Base-by-base conservation (phyloP, 169 alveolate genomes). In the Fabrea salina region DNA sequence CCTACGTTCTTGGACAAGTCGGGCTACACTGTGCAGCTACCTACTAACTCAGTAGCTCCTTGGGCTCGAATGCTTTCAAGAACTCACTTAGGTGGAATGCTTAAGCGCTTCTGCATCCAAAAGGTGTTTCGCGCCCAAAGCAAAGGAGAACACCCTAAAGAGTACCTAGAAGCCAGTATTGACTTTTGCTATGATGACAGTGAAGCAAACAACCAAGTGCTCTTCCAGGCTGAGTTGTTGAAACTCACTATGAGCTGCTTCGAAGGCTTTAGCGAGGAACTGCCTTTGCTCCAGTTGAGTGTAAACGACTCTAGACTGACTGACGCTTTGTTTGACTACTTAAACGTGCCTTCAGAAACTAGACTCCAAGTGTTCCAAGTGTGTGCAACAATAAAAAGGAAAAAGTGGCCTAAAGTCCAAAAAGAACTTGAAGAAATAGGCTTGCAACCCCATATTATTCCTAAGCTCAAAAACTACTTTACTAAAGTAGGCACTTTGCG, bases 11-110 rank as follows among this genome's bases (percentile, higher is more conserved):
- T 74, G 5, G 81, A 74, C 7, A 16, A 33, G 8, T 74, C 81
- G 35, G 81, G 81, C 2, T 35, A 53, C 19, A 13, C 54, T 16
- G 71, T 74, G 0, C 81, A 74, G 22, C 71, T 74, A 0, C 74
- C 54, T 35, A 35, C 8, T 11, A 54, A 74, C 50, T 54, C 25
- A 6, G 25, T 54, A n/a, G n/a, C n/a, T 8, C 81, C 81, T 16
- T 74, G 81, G 81, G 71, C 71, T 22, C 50, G 74, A 74, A 30
- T 37, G 0, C n/a, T 74, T 1, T 19, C 74, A 11, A 74, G 19
- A 53, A 74, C 22, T 30, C 27, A 5, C 5, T 0, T 33, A 30
- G 74, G 49, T 30, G 71, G 81, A 25, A 8, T 74, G 50, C 22
- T 74, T 5, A 50, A 54, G 5, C 50, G 81, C 50, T 74, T 51